phyloP scores from a whole-genome alignment of 2,329 filamentous ascomycete species.

The Ceratocystis ficicola region DNA sequence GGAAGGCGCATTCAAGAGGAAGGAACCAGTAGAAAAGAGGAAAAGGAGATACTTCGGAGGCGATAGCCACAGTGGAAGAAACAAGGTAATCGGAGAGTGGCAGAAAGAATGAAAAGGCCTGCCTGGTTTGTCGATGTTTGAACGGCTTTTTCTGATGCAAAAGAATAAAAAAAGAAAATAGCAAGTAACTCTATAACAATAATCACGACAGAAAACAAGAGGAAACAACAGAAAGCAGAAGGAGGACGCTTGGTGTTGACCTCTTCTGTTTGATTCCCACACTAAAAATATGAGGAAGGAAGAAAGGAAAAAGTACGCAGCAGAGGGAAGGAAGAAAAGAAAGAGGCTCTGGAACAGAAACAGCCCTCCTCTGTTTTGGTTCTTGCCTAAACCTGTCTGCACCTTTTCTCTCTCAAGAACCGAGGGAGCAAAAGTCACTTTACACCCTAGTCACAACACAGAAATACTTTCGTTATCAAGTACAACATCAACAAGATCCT shows the following conservation, averaged over 20 bases:
- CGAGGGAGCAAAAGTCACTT: neutral
- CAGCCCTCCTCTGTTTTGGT: neutral
- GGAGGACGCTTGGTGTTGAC: neutral
- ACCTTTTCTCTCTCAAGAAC: neutral
- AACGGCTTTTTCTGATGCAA: neutral
- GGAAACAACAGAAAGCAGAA: neutral
- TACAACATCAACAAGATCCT: neutral
- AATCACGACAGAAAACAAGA: neutral
- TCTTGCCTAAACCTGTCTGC: neutral
- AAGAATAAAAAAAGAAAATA: neutral
- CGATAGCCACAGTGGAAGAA: neutral
- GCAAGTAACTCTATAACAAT: neutral
- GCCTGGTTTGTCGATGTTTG: neutral
- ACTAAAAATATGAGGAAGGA: neutral
- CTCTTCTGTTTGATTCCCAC: neutral
- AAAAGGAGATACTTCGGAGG: neutral
- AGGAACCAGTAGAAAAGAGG: neutral
- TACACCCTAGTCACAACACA: neutral
- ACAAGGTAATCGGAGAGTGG: neutral
- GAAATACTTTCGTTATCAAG: neutral
- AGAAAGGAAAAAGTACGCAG: neutral
- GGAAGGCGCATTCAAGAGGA: neutral
- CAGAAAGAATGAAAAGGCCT: neutral
- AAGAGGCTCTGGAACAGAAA: neutral
- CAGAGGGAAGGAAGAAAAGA: slow-evolving; percentile 1